Evolutionary conservation across 352 stramenopile genomes (phyloP).

Genomic region (Albugo laibachii): DNA sequence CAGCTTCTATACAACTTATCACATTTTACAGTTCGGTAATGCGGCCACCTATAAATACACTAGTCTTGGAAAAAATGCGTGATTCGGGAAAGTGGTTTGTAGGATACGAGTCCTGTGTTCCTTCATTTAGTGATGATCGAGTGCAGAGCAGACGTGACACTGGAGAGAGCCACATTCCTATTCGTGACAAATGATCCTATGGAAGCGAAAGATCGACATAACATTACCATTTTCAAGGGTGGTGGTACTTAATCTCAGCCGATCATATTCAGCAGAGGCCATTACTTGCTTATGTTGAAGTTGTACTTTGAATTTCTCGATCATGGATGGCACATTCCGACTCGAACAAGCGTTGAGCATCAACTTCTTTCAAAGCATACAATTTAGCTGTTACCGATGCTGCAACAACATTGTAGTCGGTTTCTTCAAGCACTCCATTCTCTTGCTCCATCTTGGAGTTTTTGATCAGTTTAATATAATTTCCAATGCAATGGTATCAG

Average conservation of each 20-base stretch:
- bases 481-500: neutral
- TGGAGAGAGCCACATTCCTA: constrained; percentile 18
- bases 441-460: neutral
- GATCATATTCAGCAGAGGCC: too few species aligned
- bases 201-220: constrained; percentile 57
- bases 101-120: neutral
- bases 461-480: neutral
- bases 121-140: neutral
- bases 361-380: constrained; percentile 15
- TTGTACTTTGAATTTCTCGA: too few species aligned
- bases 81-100: constrained; percentile 46
- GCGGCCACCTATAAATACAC: constrained; percentile 66
- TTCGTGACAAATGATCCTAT: constrained; percentile 72
- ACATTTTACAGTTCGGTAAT: constrained; percentile 2
- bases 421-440: neutral
- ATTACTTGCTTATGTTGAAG: constrained; percentile 1
- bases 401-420: constrained; percentile 9
- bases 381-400: constrained; percentile 21
- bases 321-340: too few species aligned
- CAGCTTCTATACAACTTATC: neutral
- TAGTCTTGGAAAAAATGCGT: constrained; percentile 63
- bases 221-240: constrained; percentile 79
- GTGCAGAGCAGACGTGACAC: constrained; percentile 29
- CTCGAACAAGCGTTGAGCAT: constrained; percentile 3
- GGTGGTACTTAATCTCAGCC: too few species aligned